A percentile compares a stretch with the other conserved stretches of the same genome.
phyloP scores from a whole-genome alignment of 139 green algal genomes.

The Nannochloris sp. region DNA sequence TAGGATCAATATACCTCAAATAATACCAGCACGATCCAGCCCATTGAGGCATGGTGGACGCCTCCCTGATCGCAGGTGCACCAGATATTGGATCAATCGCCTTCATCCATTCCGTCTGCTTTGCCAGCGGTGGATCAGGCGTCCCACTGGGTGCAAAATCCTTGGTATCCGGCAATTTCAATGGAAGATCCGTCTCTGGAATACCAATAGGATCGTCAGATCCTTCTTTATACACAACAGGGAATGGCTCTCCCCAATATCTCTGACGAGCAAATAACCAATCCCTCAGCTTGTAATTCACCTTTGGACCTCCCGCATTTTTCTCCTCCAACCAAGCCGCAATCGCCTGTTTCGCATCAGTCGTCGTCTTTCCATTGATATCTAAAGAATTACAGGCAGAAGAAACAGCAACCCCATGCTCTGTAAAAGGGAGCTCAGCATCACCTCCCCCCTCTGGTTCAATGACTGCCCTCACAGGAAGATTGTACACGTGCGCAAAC shows the following conservation, averaged over 20 bases:
- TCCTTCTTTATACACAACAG: slow-evolving; percentile 73
- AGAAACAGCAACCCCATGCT: slow-evolving; percentile 43
- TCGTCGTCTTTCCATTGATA: slow-evolving; percentile 60
- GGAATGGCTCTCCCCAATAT: slow-evolving; percentile 99
- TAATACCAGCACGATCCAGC: slow-evolving; percentile 91
- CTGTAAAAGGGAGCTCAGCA: slow-evolving; percentile 51
- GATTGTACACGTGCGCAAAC: slow-evolving; percentile 73
- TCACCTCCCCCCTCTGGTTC: background rate
- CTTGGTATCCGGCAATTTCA: slow-evolving; percentile 77
- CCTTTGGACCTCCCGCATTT: slow-evolving; percentile 32
- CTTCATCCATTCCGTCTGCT: slow-evolving; percentile 70
- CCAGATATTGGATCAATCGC: slow-evolving; percentile 47
- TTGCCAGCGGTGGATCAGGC: slow-evolving; percentile 76
- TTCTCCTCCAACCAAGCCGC: slow-evolving; percentile 43
- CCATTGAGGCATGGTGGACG: slow-evolving; percentile 95
- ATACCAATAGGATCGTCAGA: slow-evolving; percentile 55
- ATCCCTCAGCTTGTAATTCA: slow-evolving; percentile 98
- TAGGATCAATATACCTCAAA: slow-evolving; percentile 89
- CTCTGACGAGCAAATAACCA: slow-evolving; percentile 97
- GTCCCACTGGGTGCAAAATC: slow-evolving; percentile 83
- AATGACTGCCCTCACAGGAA: slow-evolving; percentile 65
- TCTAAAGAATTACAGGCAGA: slow-evolving; percentile 47
- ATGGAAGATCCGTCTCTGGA: slow-evolving; percentile 70
- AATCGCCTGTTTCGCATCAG: slow-evolving; percentile 31
- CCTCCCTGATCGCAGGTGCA: slow-evolving; percentile 64